These are phyloP conservation scores for Dactylonectria estremocensis DNA, from an alignment of 2,329 filamentous ascomycete genomes.

Conservation along the genomic window DNA sequence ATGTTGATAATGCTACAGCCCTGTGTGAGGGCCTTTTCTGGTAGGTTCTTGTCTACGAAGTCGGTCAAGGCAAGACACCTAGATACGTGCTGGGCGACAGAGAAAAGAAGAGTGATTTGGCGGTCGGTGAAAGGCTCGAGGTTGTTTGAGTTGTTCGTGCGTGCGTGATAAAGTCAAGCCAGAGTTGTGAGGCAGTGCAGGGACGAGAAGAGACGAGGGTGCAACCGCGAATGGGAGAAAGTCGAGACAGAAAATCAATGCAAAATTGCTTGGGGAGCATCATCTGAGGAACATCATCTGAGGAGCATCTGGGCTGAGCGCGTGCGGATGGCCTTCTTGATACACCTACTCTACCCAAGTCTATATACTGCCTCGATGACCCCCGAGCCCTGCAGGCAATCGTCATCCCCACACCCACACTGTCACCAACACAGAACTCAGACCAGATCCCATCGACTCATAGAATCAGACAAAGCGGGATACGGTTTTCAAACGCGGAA, in stretches of 20 bases:
- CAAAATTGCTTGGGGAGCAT: not conserved
- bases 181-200: not conserved
- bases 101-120: not conserved
- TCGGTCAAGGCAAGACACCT: not conserved
- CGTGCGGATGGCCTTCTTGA: not conserved
- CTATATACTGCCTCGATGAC: not conserved
- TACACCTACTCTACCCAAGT: not conserved
- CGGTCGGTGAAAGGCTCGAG: not conserved
- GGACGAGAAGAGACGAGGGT: not conserved
- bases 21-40: not conserved
- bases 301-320: not conserved
- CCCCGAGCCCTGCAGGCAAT: conserved; percentile 4
- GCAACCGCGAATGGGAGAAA: not conserved
- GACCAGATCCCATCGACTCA: not conserved
- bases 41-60: not conserved
- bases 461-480: too few relatives aligned
- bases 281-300: not conserved
- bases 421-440: not conserved
- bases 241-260: not conserved
- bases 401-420: not conserved
- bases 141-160: not conserved
- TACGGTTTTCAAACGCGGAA: too few relatives aligned
- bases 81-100: not conserved
- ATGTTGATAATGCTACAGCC: conserved; percentile 28
- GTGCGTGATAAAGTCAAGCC: not conserved